These are phyloP conservation scores for Lanmaoa pseudosensibilis DNA, from an alignment of 768 basidiomycete genomes.

Conservation along the genomic window DNA sequence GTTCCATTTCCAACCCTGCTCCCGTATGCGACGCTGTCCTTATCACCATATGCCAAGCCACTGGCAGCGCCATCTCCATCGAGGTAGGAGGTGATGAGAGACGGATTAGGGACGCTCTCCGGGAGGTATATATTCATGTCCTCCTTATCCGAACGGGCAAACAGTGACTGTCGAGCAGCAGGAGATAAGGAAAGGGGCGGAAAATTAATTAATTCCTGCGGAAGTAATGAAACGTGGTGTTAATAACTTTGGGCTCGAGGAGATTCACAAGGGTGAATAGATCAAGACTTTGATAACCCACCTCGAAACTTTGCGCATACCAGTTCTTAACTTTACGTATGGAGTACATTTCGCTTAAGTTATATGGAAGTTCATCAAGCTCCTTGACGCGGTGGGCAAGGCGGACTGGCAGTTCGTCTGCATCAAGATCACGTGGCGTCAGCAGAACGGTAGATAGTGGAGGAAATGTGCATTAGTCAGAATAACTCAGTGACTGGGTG, in stretches of 20 bases:
- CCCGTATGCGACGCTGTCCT: constrained; percentile 8
- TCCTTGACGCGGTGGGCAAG: constrained; percentile 20
- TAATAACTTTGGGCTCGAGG: neutral
- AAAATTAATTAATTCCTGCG: constrained; percentile 13
- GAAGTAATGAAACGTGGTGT: neutral
- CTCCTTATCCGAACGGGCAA: constrained; percentile 10
- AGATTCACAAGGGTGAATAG: neutral
- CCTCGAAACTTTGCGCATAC: constrained; percentile 22
- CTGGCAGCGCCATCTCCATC: constrained; percentile 29
- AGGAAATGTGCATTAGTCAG: neutral
- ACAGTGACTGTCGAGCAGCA: constrained; percentile 13
- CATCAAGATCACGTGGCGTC: neutral
- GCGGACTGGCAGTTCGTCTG: constrained; percentile 18
- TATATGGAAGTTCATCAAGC: constrained; percentile 18
- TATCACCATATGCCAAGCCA: constrained; percentile 15
- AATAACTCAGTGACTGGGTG: neutral
- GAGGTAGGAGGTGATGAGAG: constrained; percentile 20
- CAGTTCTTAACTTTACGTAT: constrained; percentile 23
- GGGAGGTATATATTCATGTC: constrained; percentile 19
- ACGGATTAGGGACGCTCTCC: constrained; percentile 15
- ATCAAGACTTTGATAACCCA: neutral
- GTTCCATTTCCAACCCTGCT: constrained; percentile 12
- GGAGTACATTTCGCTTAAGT: constrained; percentile 17
- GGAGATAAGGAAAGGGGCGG: constrained; percentile 15
- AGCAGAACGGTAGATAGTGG: neutral